Percentiles rank a stretch among this genome's conserved stretches.
phyloP scores from a whole-genome alignment of 768 basidiomycete genomes.

The Daedalea quercina region DNA sequence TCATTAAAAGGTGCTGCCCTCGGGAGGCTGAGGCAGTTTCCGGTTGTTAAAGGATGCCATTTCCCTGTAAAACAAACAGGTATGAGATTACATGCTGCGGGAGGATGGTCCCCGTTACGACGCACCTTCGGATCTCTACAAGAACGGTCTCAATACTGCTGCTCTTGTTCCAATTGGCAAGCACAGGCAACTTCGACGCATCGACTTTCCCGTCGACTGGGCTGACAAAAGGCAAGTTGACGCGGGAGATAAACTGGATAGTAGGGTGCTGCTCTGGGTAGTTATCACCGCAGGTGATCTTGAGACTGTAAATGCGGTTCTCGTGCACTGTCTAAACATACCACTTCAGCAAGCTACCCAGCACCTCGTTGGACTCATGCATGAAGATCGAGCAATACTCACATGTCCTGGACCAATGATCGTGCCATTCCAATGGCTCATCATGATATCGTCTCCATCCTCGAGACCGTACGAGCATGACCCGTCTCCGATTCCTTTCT shows the following conservation, averaged over 20 bases:
- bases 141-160: conserved; percentile 83
- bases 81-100: neutral
- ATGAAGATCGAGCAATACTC: conserved; percentile 22
- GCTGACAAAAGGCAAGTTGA: conserved; percentile 91
- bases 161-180: conserved; percentile 68
- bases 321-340: conserved; percentile 88
- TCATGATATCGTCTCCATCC: conserved; percentile 93
- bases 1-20: conserved; percentile 64
- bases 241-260: conserved; percentile 81
- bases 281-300: conserved; percentile 71
- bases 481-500: conserved; percentile 98
- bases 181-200: conserved; percentile 57
- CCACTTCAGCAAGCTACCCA: neutral
- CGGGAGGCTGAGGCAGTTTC: conserved; percentile 92
- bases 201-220: conserved; percentile 75
- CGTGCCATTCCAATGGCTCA: conserved; percentile 98
- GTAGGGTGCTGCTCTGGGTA: conserved; percentile 78
- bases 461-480: conserved; percentile 96
- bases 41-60: conserved; percentile 91
- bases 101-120: neutral
- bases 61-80: conserved; percentile 52
- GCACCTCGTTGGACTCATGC: neutral
- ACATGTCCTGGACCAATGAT: conserved; percentile 98
- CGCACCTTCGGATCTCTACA: conserved; percentile 89
- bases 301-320: conserved; percentile 96